phyloP scores from a whole-genome alignment of 495 filamentous ascomycete species.

The Trichodelitschia bisporula region DNA sequence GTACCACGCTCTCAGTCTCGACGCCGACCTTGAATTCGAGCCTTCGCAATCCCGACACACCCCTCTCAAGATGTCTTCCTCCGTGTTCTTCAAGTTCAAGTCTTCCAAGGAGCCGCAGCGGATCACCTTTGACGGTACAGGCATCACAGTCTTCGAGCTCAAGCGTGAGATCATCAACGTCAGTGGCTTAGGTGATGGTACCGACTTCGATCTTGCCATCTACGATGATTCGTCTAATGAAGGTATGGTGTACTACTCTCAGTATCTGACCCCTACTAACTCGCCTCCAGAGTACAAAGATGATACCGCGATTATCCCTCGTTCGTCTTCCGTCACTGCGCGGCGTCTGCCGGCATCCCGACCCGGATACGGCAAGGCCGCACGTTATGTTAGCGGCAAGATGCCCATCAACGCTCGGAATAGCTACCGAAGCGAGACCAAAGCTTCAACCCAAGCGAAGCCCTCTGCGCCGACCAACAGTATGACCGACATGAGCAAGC shows the following conservation, averaged over 20 bases:
- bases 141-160: constrained; percentile 93
- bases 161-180: constrained; percentile 94
- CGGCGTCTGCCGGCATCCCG: constrained; percentile 62
- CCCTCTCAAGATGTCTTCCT: constrained; percentile 99
- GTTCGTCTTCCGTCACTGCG: constrained; percentile 81
- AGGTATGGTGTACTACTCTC: constrained; percentile 26
- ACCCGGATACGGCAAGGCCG: constrained; percentile 62
- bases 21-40: too few relatives aligned
- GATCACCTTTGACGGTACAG: constrained; percentile 92
- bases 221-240: constrained; percentile 77
- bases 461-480: constrained; percentile 24
- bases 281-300: constrained; percentile 73
- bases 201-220: constrained; percentile 88
- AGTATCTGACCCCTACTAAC: not conserved
- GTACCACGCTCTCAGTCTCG: too few relatives aligned
- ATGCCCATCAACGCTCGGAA: constrained; percentile 82
- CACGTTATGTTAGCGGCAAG: constrained; percentile 89
- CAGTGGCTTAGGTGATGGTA: constrained; percentile 81
- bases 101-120: constrained; percentile 86
- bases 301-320: constrained; percentile 83
- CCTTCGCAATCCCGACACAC: too few relatives aligned
- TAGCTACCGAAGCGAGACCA: constrained; percentile 44
- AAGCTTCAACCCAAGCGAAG: constrained; percentile 18
- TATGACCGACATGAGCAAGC: constrained; percentile 35
- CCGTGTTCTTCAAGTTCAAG: constrained; percentile 99